Evolutionary conservation across 108 stramenopile genomes (phyloP).

Genomic region (Fistulifera pelliculosa): DNA sequence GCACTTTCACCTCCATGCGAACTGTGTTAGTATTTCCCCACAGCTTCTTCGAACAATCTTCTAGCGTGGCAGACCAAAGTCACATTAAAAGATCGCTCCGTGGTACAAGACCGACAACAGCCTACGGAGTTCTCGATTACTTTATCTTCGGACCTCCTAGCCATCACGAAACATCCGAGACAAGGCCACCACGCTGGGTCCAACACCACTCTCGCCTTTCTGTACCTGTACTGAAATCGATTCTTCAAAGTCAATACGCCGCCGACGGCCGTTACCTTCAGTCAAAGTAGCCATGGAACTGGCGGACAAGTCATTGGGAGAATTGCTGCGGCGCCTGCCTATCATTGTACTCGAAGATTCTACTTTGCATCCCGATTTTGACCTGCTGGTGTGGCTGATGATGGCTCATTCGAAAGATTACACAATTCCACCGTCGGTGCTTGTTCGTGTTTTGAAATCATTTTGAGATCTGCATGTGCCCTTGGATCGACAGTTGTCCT

Average conservation of each 20-base stretch:
- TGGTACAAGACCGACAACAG: no score
- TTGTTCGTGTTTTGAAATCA: conserved; percentile 41
- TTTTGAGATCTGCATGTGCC: conserved; percentile 77
- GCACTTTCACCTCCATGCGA: no score
- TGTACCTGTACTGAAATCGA: conserved; percentile 74
- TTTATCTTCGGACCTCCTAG: neutral
- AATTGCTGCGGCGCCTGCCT: conserved; percentile 75
- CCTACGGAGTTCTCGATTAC: no score
- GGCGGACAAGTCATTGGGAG: conserved; percentile 45
- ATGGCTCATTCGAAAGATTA: conserved; percentile 75
- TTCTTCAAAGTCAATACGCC: conserved; percentile 73
- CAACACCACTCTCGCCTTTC: conserved; percentile 52
- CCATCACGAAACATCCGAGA: neutral
- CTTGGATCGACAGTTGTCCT: conserved; percentile 29
- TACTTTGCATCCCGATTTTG: conserved; percentile 73
- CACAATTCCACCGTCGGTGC: conserved; percentile 13
- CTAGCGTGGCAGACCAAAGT: no score
- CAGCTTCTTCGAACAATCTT: no score
- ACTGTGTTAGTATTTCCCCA: no score
- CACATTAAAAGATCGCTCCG: no score
- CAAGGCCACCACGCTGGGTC: conserved; percentile 17
- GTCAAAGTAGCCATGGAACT: conserved; percentile 82
- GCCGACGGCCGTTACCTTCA: conserved; percentile 66
- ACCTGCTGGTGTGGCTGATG: conserved; percentile 86
- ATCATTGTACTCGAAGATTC: conserved; percentile 88